Evolutionary conservation across 495 filamentous ascomycete genomes (phyloP).

Genomic region (Hypoxylon intermedium): DNA sequence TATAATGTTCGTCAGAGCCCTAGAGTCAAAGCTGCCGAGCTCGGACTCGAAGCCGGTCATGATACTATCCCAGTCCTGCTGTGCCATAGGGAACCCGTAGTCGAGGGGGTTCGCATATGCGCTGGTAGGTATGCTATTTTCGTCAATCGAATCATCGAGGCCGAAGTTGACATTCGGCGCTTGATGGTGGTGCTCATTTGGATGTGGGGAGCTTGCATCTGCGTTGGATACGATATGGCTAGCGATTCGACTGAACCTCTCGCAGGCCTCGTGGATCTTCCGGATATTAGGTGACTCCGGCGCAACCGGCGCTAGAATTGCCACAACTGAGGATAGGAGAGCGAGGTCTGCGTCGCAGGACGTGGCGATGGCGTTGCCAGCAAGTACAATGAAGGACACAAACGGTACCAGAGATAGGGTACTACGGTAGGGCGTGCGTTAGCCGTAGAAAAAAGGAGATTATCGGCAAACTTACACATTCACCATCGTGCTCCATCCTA

Average conservation of each 20-base stretch:
- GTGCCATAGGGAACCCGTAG: slow-evolving; percentile 37
- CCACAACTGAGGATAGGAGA: slow-evolving; percentile 24
- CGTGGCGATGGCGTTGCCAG: slow-evolving; percentile 68
- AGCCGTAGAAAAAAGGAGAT: background rate
- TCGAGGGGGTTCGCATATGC: slow-evolving; percentile 7
- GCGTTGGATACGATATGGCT: slow-evolving; percentile 27
- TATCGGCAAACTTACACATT: slow-evolving; percentile 24
- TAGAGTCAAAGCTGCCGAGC: slow-evolving; percentile 28
- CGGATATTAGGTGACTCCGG: slow-evolving; percentile 9
- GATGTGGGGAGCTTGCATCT: background rate
- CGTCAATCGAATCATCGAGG: background rate
- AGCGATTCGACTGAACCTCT: slow-evolving; percentile 29
- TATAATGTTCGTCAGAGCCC: slow-evolving; percentile 31
- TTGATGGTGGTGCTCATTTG: slow-evolving; percentile 3
- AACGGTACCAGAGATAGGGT: slow-evolving; percentile 60
- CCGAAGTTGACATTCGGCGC: background rate
- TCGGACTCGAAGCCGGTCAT: slow-evolving; percentile 39
- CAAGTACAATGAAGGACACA: slow-evolving; percentile 71
- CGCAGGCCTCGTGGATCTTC: slow-evolving; percentile 35
- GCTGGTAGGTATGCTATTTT: background rate
- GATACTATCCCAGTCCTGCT: slow-evolving; percentile 39
- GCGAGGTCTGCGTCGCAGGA: slow-evolving; percentile 55
- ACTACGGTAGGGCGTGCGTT: slow-evolving; percentile 12
- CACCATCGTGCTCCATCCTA: slow-evolving; percentile 19
- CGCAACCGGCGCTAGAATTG: slow-evolving; percentile 15